Evolutionary conservation across 148 eudicot genomes (phyloP).

Genomic region (Cornus controversa): DNA sequence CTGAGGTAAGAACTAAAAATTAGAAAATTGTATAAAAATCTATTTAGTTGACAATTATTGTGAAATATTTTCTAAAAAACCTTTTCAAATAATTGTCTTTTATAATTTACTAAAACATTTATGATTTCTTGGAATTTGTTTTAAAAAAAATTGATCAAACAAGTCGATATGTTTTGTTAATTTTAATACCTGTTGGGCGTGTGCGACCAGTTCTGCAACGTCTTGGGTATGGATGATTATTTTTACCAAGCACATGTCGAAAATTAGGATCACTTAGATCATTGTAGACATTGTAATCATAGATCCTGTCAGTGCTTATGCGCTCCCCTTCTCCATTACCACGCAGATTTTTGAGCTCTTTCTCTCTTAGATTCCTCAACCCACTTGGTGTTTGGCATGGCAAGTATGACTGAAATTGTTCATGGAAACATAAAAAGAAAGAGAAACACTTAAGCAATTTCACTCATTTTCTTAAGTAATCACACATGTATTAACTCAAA

Average conservation of each 20-base stretch:
- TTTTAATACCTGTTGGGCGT: conserved; percentile 32
- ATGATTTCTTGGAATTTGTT: no score
- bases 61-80: no score
- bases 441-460: no score
- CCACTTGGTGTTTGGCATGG: conserved; percentile 73
- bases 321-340: conserved; percentile 62
- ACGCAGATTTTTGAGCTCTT: conserved; percentile 41
- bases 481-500: no score
- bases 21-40: no score
- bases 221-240: conserved; percentile 61
- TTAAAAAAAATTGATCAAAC: no score
- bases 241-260: conserved; percentile 70
- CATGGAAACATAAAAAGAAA: background rate
- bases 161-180: no score
- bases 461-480: no score
- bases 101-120: no score
- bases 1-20: no score
- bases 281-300: conserved; percentile 78
- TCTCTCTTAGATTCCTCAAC: conserved; percentile 42
- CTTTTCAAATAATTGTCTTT: no score
- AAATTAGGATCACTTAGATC: conserved; percentile 69
- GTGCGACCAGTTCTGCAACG: conserved; percentile 80
- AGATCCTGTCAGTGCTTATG: conserved; percentile 54
- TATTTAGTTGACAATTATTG: no score
- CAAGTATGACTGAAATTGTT: conserved; percentile 50